Percentiles rank a stretch among this genome's conserved stretches.
phyloP scores from a whole-genome alignment of 345 rosid species.

The Euphorbia pulcherrima region DNA sequence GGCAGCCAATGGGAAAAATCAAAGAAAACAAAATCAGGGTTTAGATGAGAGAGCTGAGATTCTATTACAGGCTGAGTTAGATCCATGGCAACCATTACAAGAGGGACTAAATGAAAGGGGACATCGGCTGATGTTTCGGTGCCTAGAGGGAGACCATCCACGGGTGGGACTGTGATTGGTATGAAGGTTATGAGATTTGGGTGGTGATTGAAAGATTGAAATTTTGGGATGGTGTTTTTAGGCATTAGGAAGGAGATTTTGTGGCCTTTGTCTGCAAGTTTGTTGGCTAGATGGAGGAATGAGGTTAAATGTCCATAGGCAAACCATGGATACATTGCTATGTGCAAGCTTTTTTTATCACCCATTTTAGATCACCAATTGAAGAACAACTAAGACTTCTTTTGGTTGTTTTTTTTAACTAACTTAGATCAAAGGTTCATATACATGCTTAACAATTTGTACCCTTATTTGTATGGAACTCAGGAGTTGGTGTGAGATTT shows the following conservation, averaged over 20 bases:
- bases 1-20: slow-evolving; percentile 41
- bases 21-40: slow-evolving; percentile 30
- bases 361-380: no score
- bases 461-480: no score
- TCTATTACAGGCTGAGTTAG: slow-evolving; percentile 22
- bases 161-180: slow-evolving; percentile 40
- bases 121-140: slow-evolving; percentile 33
- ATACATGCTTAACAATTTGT: no score
- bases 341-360: slow-evolving; percentile 4
- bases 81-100: slow-evolving; percentile 33
- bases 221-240: slow-evolving; percentile 28
- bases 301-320: slow-evolving; percentile 27
- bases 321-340: slow-evolving; percentile 23
- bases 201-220: slow-evolving; percentile 33
- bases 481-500: no score
- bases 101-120: slow-evolving; percentile 18
- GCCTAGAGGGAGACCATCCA: slow-evolving; percentile 36
- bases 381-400: no score
- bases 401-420: no score
- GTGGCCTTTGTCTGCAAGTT: slow-evolving; percentile 23
- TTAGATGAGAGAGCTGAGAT: slow-evolving; percentile 19
- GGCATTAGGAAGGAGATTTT: slow-evolving; percentile 44
- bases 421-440: no score
- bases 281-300: slow-evolving; percentile 23
- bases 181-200: slow-evolving; percentile 48